A percentile compares a stretch with the other conserved stretches of the same genome.
Conservation (phyloP, 192 early-diverging fungal species). For the Chytriomyces sp. region DNA sequence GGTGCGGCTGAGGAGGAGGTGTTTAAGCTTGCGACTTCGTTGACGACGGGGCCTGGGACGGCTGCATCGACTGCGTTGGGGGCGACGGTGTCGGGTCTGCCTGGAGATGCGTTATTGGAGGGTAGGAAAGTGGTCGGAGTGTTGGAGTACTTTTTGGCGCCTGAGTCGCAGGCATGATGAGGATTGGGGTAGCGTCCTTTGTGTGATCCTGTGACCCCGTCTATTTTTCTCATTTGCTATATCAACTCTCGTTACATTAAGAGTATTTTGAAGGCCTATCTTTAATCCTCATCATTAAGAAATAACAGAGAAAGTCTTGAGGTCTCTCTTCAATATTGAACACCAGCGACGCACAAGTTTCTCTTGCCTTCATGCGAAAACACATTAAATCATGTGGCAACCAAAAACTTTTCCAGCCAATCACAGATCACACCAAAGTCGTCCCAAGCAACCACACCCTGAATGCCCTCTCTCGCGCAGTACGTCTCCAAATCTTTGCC, state of each 20-base stretch:
- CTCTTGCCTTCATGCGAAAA: too few species aligned
- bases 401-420: constrained; percentile 15
- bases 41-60: background rate
- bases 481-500: constrained; percentile 71
- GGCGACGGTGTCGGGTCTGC: background rate
- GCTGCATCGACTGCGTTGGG: background rate
- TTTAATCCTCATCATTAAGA: too few species aligned
- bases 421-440: constrained; percentile 51
- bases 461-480: constrained; percentile 62
- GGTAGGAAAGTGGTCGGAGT: constrained; percentile 15
- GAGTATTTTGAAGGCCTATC: too few species aligned
- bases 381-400: background rate
- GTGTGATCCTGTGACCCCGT: background rate
- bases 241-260: too few species aligned
- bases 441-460: constrained; percentile 53
- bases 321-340: too few species aligned
- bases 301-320: too few species aligned
- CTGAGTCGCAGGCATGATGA: constrained; percentile 1
- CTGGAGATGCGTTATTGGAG: constrained; percentile 1
- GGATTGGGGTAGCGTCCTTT: background rate
- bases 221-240: too few species aligned
- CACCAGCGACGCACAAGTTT: too few species aligned
- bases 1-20: background rate
- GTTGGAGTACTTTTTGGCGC: constrained; percentile 31
- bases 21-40: background rate